phyloP scores from a whole-genome alignment of 1,284 basidiomycete genomes.

The Schizopora paradoxa region DNA sequence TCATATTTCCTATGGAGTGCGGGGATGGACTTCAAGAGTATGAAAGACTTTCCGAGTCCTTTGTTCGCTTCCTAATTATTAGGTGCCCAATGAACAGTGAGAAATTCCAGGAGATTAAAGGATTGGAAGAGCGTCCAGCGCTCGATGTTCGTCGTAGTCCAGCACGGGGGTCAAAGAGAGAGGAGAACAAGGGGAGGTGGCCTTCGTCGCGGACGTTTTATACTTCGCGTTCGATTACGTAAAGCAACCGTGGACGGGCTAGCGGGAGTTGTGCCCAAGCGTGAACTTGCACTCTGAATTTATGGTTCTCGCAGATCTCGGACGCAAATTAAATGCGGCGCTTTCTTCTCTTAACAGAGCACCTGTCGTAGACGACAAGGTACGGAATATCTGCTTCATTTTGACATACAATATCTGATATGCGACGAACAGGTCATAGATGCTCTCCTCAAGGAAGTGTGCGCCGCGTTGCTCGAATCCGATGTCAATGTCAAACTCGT shows the following conservation, averaged over 20 bases:
- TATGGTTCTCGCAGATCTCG: slow-evolving; percentile 97
- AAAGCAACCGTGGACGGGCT: not conserved
- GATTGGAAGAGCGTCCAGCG: no score
- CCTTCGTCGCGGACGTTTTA: slow-evolving; percentile 6
- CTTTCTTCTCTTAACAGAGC: slow-evolving; percentile 87
- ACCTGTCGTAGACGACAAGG: slow-evolving; percentile 86
- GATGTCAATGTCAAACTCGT: slow-evolving; percentile 99
- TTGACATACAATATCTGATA: slow-evolving; percentile 16
- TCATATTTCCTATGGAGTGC: no score
- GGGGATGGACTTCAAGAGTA: no score
- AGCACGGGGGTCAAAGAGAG: slow-evolving; percentile 16
- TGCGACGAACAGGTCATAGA: slow-evolving; percentile 72
- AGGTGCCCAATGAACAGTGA: no score
- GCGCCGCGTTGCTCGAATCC: slow-evolving; percentile 88
- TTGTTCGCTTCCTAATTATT: no score
- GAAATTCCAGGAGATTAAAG: no score
- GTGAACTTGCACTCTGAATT: slow-evolving; percentile 19
- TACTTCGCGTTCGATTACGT: not conserved
- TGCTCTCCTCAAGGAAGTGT: slow-evolving; percentile 91
- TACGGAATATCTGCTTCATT: slow-evolving; percentile 27
- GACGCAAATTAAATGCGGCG: slow-evolving; percentile 89
- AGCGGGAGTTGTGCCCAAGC: not conserved
- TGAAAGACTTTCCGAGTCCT: no score
- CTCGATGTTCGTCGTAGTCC: no score
- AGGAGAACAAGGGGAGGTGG: slow-evolving; percentile 13